Evolutionary conservation across 192 early-diverging fungal species (phyloP), one percentile per base, ranked within the genome.

Genomic region (Gamsiella multidivaricata): DNA sequence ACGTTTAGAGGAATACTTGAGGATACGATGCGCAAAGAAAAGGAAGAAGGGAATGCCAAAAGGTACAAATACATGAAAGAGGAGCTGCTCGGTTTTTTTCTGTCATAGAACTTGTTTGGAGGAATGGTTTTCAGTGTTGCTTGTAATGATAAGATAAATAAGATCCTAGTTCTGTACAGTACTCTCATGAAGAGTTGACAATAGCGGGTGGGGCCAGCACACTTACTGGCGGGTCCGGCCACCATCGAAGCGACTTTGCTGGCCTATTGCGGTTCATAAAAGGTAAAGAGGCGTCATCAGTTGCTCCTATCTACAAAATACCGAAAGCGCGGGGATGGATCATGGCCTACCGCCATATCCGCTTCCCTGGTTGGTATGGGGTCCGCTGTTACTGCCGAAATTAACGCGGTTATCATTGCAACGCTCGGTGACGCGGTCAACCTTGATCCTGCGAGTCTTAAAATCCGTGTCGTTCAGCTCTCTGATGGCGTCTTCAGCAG

Each of bases 371-470:
- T 49, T 54, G 58, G 32, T 34, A 28, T 60, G 76, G 52, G 51
- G 65, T 37, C 36, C 65, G 22, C 55, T 60, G 56, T 55, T 61
- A 43, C 25, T 47, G 61, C 17, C 53, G 69, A 75, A 75, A 55
- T 57, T 53, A 37, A 66, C 61, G 18, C 64, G 65, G 23, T 70
- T 70, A 51, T 72, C 36, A 46, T 28, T 14, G 55, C 68, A 41
- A 43, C 72, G 70, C 63, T 79, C 70, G 42, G 81, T 64, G n/a
- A 76, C 81, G 73, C 69, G 70, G 36, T 82, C 75, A 45, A 82
- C 81, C 57, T 88, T 88, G 81, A 96, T 87, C 22, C 68, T 65
- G 54, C 95, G 91, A 33, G 91, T 93, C 46, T 93, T 89, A 55
- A 96, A 84, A n/a, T 89, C 87, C 65, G 70, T 70, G 31, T 87